These are phyloP conservation scores for Geum urbanum DNA, from an alignment of 306 rosid species.

Conservation along the genomic window DNA sequence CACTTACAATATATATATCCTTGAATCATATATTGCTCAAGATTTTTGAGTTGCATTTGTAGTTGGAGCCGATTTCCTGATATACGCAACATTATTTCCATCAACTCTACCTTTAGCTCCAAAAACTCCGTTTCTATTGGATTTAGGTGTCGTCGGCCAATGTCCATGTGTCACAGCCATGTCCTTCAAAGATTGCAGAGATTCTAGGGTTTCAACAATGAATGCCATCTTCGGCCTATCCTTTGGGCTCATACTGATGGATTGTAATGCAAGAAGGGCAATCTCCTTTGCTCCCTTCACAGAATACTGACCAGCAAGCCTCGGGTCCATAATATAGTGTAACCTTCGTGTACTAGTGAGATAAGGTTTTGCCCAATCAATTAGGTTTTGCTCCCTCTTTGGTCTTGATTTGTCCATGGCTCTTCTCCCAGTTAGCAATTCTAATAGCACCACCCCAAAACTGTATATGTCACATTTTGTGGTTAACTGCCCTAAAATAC, in stretches of 20 bases:
- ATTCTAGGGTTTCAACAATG: slow-evolving; percentile 72
- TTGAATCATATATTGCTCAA: background rate
- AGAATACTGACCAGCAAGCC: slow-evolving; percentile 80
- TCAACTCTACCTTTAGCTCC: slow-evolving; percentile 43
- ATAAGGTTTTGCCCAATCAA: slow-evolving; percentile 89
- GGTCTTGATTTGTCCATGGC: slow-evolving; percentile 71
- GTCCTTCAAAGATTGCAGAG: slow-evolving; percentile 66
- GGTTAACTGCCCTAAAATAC: slow-evolving; percentile 73
- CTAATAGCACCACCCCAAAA: slow-evolving; percentile 84
- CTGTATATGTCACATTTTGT: slow-evolving; percentile 85
- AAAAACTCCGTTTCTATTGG: slow-evolving; percentile 49
- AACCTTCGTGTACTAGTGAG: slow-evolving; percentile 54
- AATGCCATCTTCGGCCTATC: slow-evolving; percentile 80
- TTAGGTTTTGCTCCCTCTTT: slow-evolving; percentile 75
- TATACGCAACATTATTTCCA: slow-evolving; percentile 36
- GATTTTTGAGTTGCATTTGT: slow-evolving; percentile 3
- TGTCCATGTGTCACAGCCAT: slow-evolving; percentile 85
- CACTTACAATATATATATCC: background rate
- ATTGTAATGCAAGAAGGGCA: slow-evolving; percentile 65
- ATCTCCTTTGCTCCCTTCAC: slow-evolving; percentile 78
- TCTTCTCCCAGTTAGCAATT: slow-evolving; percentile 79
- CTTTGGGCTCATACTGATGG: slow-evolving; percentile 74
- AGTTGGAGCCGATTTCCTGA: slow-evolving; percentile 39
- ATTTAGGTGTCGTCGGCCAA: slow-evolving; percentile 64
- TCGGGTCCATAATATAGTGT: slow-evolving; percentile 70